phyloP scores from a whole-genome alignment of 129 eudicot species.

The Lactuca saligna region DNA sequence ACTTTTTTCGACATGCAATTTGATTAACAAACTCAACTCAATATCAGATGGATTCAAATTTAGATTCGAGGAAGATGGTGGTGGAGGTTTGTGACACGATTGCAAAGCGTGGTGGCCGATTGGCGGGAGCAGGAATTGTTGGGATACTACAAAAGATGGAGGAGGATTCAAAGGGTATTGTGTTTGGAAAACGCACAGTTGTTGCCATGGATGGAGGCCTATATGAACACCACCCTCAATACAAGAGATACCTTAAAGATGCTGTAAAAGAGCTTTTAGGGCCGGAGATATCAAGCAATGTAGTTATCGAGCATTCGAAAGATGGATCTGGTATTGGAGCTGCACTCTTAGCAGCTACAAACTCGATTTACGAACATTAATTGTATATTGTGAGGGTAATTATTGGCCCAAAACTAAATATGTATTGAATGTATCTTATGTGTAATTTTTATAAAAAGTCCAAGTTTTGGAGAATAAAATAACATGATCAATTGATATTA shows the following conservation, averaged over 20 bases:
- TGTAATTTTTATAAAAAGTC: neutral
- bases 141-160: slow-evolving; percentile 90
- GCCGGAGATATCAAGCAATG: slow-evolving; percentile 42
- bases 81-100: slow-evolving; percentile 70
- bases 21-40: slow-evolving; percentile 1
- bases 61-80: slow-evolving; percentile 50
- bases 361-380: slow-evolving; percentile 57
- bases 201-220: slow-evolving; percentile 98
- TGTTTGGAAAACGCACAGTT: slow-evolving; percentile 66
- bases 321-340: slow-evolving; percentile 98
- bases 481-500: neutral
- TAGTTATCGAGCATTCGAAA: slow-evolving; percentile 76
- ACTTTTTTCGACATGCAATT: neutral
- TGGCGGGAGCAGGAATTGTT: slow-evolving; percentile 85
- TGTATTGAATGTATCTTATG: slow-evolving; percentile 21
- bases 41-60: slow-evolving; percentile 48
- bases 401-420: slow-evolving; percentile 9
- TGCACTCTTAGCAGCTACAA: slow-evolving; percentile 85
- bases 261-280: slow-evolving; percentile 77
- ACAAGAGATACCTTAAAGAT: slow-evolving; percentile 64
- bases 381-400: slow-evolving; percentile 8
- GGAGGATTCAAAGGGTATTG: slow-evolving; percentile 60
- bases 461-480: slow-evolving; percentile 10
- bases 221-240: slow-evolving; percentile 74
- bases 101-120: slow-evolving; percentile 75